Evolutionary conservation across 768 basidiomycete genomes (phyloP).

Genomic region (Lactarius indigo): DNA sequence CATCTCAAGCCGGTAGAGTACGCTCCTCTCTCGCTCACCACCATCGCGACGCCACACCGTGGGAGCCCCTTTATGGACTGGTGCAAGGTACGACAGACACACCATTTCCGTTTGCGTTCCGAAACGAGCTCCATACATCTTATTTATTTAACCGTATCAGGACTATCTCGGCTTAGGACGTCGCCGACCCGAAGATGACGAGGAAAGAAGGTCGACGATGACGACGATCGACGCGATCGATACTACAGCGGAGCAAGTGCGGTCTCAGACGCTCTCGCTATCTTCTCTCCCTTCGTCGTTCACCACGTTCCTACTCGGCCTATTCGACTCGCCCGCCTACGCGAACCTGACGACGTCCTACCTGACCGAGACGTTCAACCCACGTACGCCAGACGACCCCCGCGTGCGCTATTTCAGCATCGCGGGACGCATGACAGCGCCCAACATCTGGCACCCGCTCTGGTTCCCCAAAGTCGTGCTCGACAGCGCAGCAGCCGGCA

Average conservation of each 20-base stretch:
- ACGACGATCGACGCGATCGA: neutral
- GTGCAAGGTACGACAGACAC: slow-evolving; percentile 61
- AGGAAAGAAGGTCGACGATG: neutral
- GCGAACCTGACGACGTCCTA: slow-evolving; percentile 86
- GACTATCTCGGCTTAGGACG: slow-evolving; percentile 88
- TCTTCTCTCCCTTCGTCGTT: slow-evolving; percentile 75
- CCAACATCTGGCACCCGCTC: slow-evolving; percentile 87
- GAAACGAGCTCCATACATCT: neutral
- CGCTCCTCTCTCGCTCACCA: slow-evolving; percentile 81
- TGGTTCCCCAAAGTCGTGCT: slow-evolving; percentile 96
- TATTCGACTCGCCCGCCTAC: slow-evolving; percentile 96
- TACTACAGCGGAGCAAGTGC: neutral
- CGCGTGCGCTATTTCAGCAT: slow-evolving; percentile 90
- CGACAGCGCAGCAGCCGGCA: slow-evolving; percentile 80
- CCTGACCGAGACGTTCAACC: slow-evolving; percentile 80
- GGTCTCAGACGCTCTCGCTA: slow-evolving; percentile 41
- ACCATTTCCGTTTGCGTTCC: slow-evolving; percentile 31
- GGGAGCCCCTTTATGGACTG: slow-evolving; percentile 99
- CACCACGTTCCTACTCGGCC: slow-evolving; percentile 79
- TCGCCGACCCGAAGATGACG: neutral
- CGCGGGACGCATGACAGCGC: slow-evolving; percentile 64
- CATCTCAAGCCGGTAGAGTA: slow-evolving; percentile 81
- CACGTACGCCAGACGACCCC: slow-evolving; percentile 70
- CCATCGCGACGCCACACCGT: slow-evolving; percentile 89
- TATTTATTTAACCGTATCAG: slow-evolving; percentile 35